Base-by-base conservation (phyloP, 2,329 filamentous ascomycete species). In the Arthrobotrys pseudoclavata region DNA sequence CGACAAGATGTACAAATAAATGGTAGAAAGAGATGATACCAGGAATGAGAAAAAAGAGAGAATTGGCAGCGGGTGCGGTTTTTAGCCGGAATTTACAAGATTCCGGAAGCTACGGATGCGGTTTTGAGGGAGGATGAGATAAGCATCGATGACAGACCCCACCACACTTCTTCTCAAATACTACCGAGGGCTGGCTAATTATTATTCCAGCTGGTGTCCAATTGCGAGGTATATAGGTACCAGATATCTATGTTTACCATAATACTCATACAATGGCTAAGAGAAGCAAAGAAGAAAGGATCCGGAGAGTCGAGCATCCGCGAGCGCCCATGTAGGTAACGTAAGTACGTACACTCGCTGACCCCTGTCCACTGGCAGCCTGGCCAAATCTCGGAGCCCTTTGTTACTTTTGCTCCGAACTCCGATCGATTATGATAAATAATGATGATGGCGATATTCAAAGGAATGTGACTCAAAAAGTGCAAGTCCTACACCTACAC, bases 31-130 rank as follows among this genome's bases (percentile, higher is more conserved):
- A 37, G 10, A n/a, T n/a, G 12, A 37, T 37, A 12, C 34, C 3
- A 31, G 7, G 7, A 31, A 31, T 10, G 12, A 12, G n/a, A 45
- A 62, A 10, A 18, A 37, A 18, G 42, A 45, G 42, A 12, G n/a
- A 4, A 45, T 45, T 20, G n/a, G n/a, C 42, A 20, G 42, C 15
- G 42, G 42, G 42, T 45, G 66, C 20, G 24, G 55, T 62, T 48
- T 76, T 69, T 76, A 70, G 61, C 66, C 72, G 66, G 72, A 66
- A 76, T 45, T 45, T 66, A 60, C 64, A 70, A 66, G 50, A 34
- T 76, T 69, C 72, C 72, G 72, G 72, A 76, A 69, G 72, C 60
- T 69, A 66, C 72, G 72, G 72, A 76, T 62, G 69, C 37, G 50
- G 24, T 29, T 53, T 53, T n/a, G 3, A 3, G 15, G 20, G 13